Percentiles rank a stretch among this genome's conserved stretches.
Evolutionary conservation across 2,329 filamentous ascomycete genomes (phyloP).

Genomic region (Aureobasidium mangrovei): DNA sequence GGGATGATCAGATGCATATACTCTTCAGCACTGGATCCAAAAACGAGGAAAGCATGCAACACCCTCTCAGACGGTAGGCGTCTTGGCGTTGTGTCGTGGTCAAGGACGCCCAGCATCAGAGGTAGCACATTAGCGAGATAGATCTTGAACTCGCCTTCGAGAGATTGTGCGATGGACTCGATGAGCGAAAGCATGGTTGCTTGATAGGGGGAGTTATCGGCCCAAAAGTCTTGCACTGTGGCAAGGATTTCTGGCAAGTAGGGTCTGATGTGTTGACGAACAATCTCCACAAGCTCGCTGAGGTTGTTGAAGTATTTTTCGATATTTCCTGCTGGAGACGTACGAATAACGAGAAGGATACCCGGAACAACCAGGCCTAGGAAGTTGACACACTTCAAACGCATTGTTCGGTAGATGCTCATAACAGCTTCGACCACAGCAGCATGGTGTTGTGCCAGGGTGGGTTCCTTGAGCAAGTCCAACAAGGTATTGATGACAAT

Average conservation of each 20-base stretch:
- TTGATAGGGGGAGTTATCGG: slow-evolving; percentile 68
- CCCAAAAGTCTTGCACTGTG: slow-evolving; percentile 85
- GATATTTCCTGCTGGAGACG: slow-evolving; percentile 65
- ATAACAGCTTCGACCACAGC: slow-evolving; percentile 96
- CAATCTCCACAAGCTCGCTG: slow-evolving; percentile 84
- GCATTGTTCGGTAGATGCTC: slow-evolving; percentile 95
- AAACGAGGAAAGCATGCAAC: slow-evolving; percentile 89
- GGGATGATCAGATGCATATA: slow-evolving; percentile 99
- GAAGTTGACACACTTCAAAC: slow-evolving; percentile 91
- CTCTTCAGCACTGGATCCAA: slow-evolving; percentile 90
- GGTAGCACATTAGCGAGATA: slow-evolving; percentile 84
- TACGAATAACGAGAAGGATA: slow-evolving; percentile 80
- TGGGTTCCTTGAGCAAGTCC: slow-evolving; percentile 83
- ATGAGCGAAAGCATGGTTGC: slow-evolving; percentile 85
- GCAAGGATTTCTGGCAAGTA: slow-evolving; percentile 81
- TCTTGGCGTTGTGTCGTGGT: slow-evolving; percentile 69
- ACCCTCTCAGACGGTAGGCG: slow-evolving; percentile 82
- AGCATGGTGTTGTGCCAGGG: slow-evolving; percentile 82
- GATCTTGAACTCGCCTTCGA: slow-evolving; percentile 97
- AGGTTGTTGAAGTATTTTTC: slow-evolving; percentile 98
- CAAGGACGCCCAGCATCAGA: slow-evolving; percentile 86
- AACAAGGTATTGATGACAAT: slow-evolving; percentile 95
- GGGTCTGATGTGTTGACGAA: slow-evolving; percentile 89
- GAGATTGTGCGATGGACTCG: slow-evolving; percentile 83
- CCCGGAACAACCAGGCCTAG: slow-evolving; percentile 89